Conservation (phyloP, 768 basidiomycete species). For the Termitomyces sp. region DNA sequence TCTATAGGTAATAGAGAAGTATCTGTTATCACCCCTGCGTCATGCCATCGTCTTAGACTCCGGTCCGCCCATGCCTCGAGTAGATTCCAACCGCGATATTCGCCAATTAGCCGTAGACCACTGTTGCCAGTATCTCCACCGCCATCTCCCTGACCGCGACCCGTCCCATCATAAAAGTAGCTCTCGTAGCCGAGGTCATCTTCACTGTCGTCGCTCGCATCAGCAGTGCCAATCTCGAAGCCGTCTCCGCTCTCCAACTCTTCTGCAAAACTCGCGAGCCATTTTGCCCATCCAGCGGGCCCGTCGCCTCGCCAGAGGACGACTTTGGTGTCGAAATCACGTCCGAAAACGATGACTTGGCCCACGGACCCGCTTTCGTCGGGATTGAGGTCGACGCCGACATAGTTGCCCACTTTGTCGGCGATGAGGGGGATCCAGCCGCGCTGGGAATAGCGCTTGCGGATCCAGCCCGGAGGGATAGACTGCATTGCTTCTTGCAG, state of each 20-base stretch:
- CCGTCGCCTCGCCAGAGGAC: conserved; percentile 93
- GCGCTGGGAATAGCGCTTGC: conserved; percentile 83
- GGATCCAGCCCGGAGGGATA: conserved; percentile 86
- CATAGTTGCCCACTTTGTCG: conserved; percentile 93
- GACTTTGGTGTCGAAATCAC: conserved; percentile 97
- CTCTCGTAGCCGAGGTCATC: conserved; percentile 83
- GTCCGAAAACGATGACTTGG: conserved; percentile 97
- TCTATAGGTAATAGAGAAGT: conserved; percentile 30
- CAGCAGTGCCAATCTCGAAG: conserved; percentile 66
- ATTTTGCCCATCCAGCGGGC: conserved; percentile 88
- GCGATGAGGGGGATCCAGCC: conserved; percentile 96
- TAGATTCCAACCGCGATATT: conserved; percentile 90
- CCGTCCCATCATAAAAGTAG: conserved; percentile 80
- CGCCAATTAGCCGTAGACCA: conserved; percentile 71
- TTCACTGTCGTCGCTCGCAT: conserved; percentile 66
- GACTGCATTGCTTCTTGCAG: conserved; percentile 79
- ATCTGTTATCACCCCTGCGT: conserved; percentile 64
- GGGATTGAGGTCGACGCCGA: conserved; percentile 93
- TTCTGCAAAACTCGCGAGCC: conserved; percentile 87
- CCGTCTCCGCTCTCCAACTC: conserved; percentile 89
- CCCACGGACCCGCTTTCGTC: conserved; percentile 69
- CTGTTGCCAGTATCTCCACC: conserved; percentile 68
- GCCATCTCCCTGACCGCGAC: conserved; percentile 72
- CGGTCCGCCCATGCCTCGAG: conserved; percentile 91
- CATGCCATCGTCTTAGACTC: conserved; percentile 83